Conservation (phyloP, 805 yeast species). For the Metschnikowia henanensis region DNA sequence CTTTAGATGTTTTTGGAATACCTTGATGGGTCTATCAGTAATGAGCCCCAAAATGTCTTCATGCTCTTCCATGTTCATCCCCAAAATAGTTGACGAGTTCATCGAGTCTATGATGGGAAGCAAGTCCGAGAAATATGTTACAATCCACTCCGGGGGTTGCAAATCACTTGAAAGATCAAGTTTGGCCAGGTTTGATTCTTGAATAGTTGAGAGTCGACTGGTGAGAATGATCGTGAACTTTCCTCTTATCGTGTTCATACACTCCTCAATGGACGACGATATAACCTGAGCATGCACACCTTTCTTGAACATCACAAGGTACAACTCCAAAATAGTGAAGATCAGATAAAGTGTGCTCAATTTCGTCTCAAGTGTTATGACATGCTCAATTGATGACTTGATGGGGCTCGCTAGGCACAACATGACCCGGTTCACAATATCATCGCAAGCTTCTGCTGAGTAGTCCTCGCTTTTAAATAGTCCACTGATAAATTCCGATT, state of each 20-base stretch:
- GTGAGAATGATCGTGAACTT: conserved; percentile 26
- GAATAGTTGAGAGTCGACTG: conserved; percentile 32
- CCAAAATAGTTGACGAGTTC: conserved; percentile 40
- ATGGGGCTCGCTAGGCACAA: conserved; percentile 58
- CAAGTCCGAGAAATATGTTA: conserved; percentile 61
- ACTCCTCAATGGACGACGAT: conserved; percentile 23
- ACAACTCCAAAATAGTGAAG: conserved; percentile 63
- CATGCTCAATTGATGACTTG: conserved; percentile 64
- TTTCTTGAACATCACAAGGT: conserved; percentile 65
- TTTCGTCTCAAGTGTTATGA: conserved; percentile 63
- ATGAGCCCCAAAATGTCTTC: conserved; percentile 39
- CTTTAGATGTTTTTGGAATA: conserved; percentile 35
- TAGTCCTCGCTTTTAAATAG: conserved; percentile 44
- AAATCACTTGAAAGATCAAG: conserved; percentile 52
- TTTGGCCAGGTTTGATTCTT: conserved; percentile 38
- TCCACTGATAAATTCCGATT: conserved; percentile 69
- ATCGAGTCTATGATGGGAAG: conserved; percentile 52
- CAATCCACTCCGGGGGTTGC: conserved; percentile 83
- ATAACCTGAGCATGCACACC: conserved; percentile 23
- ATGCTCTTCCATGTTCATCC: conserved; percentile 35
- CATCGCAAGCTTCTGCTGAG: conserved; percentile 29
- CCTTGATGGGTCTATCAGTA: conserved; percentile 46
- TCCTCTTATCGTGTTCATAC: conserved; percentile 28
- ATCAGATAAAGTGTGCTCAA: conserved; percentile 57
- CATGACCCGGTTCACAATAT: conserved; percentile 50